Evolutionary conservation across 75 land plant genomes (phyloP).

Genomic region (Pseudotsuga menziesii): DNA sequence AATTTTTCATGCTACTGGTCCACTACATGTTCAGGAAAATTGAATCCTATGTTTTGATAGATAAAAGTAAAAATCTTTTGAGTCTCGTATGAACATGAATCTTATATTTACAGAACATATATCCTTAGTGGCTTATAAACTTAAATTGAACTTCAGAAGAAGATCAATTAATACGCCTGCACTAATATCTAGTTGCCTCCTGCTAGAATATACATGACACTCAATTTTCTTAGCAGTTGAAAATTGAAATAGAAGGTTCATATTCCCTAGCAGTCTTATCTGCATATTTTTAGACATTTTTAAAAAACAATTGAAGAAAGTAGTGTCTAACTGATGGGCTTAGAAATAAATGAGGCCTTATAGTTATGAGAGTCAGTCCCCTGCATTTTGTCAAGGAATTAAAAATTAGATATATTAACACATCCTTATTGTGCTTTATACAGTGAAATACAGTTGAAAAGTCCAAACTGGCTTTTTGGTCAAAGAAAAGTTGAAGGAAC

Average conservation of each 20-base stretch:
- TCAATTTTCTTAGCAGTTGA: not conserved
- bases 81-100: no score
- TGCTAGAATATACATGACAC: not conserved
- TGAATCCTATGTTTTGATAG: no score
- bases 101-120: no score
- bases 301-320: not conserved
- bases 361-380: not conserved
- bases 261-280: no score
- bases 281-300: not conserved
- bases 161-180: no score
- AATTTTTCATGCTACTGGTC: no score
- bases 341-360: not conserved
- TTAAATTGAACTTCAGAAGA: no score
- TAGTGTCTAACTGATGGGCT: not conserved
- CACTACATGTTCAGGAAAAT: no score
- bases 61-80: no score
- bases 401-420: not conserved
- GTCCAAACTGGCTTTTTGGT: conserved; percentile 95
- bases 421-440: not conserved
- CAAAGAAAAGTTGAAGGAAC: conserved; percentile 71
- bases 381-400: not conserved
- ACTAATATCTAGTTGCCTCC: not conserved
- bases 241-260: not conserved
- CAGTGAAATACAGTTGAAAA: conserved; percentile 94
- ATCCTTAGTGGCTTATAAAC: no score